Evolutionary conservation across 371 early-diverging fungal species (phyloP).

Genomic region (Rhizomucor pusillus): DNA sequence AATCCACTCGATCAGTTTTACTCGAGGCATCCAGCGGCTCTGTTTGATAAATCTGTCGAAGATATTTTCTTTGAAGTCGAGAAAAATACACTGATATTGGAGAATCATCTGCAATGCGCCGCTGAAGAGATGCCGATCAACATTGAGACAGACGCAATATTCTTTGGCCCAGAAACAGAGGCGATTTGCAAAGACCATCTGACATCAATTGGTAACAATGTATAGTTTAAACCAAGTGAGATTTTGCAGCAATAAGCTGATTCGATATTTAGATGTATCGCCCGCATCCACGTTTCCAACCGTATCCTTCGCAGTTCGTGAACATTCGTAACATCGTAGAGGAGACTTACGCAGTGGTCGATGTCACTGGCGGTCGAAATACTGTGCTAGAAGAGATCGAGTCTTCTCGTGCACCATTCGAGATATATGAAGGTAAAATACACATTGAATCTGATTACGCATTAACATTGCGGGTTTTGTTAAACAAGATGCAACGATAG

Average conservation of each 20-base stretch:
- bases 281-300: conserved; percentile 40
- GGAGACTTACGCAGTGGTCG: conserved; percentile 50
- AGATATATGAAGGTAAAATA: conserved; percentile 52
- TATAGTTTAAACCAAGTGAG: conserved; percentile 5
- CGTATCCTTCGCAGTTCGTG: conserved; percentile 47
- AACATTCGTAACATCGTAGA: conserved; percentile 48
- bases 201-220: conserved; percentile 17
- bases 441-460: too few species aligned
- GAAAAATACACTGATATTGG: conserved; percentile 35
- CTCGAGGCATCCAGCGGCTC: conserved; percentile 36
- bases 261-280: conserved; percentile 35
- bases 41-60: conserved; percentile 45
- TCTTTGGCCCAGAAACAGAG: conserved; percentile 30
- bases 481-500: conserved; percentile 16
- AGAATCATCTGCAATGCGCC: conserved; percentile 65
- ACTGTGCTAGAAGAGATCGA: conserved; percentile 58
- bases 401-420: conserved; percentile 48
- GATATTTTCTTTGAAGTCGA: conserved; percentile 32
- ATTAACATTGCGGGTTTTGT: too few species aligned
- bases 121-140: conserved; percentile 53
- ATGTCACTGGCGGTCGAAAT: conserved; percentile 40
- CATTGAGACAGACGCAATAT: conserved; percentile 27
- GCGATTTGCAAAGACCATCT: conserved; percentile 31
- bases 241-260: too few species aligned
- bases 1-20: conserved; percentile 61